These are phyloP conservation scores for Pachyrhizus erosus DNA, from an alignment of 306 rosid species.

Conservation along the genomic window DNA sequence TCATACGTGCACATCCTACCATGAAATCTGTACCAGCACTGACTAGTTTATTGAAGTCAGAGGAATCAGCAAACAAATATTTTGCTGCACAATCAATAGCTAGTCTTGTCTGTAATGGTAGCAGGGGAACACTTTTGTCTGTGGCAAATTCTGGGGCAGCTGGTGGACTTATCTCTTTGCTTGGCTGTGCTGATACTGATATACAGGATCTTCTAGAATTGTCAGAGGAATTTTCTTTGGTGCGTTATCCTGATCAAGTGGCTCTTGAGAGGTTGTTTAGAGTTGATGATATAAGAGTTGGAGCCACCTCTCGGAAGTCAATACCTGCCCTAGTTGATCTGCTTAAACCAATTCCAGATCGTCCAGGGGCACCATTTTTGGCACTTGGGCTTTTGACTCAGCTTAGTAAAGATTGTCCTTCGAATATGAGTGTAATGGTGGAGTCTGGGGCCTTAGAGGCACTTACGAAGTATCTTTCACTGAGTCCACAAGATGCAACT, in stretches of 20 bases:
- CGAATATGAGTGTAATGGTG: slow-evolving; percentile 94
- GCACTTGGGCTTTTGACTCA: slow-evolving; percentile 91
- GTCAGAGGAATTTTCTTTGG: slow-evolving; percentile 93
- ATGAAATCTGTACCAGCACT: slow-evolving; percentile 86
- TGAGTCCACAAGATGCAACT: slow-evolving; percentile 95
- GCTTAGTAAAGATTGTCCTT: slow-evolving; percentile 84
- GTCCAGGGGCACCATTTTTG: slow-evolving; percentile 98
- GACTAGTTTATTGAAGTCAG: slow-evolving; percentile 85
- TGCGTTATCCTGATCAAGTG: slow-evolving; percentile 93
- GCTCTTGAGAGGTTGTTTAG: slow-evolving; percentile 93
- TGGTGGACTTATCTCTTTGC: slow-evolving; percentile 90
- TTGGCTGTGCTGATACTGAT: slow-evolving; percentile 93
- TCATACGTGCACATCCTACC: slow-evolving; percentile 88
- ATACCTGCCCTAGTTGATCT: slow-evolving; percentile 97
- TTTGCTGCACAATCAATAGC: slow-evolving; percentile 95
- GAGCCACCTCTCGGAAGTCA: slow-evolving; percentile 97
- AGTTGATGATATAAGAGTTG: slow-evolving; percentile 96
- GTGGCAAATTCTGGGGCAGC: slow-evolving; percentile 99
- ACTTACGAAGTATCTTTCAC: slow-evolving; percentile 90
- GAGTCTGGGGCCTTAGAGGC: slow-evolving; percentile 98
- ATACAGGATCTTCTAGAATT: slow-evolving; percentile 85
- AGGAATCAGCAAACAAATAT: slow-evolving; percentile 80
- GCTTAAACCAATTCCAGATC: slow-evolving; percentile 99
- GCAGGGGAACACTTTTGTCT: slow-evolving; percentile 97
- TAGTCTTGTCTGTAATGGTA: slow-evolving; percentile 97